Evolutionary conservation across 164 flowering plant species (phyloP).

Genomic region (Taxillus chinensis): DNA sequence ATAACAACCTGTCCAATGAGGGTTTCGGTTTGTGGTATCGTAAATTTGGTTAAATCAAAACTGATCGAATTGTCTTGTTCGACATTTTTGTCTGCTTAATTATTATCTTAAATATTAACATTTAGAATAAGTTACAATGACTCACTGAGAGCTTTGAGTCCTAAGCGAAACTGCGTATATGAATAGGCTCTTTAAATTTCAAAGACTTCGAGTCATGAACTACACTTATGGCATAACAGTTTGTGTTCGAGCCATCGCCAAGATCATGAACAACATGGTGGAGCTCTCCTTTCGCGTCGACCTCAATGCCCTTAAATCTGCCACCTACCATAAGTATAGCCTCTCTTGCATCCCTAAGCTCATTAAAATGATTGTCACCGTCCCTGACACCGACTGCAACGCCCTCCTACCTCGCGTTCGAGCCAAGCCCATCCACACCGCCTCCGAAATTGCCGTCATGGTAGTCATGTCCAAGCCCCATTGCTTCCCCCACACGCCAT

Average conservation of each 20-base stretch:
- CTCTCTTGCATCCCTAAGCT: constrained; percentile 89
- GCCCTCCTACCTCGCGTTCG: constrained; percentile 70
- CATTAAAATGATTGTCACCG: constrained; percentile 94
- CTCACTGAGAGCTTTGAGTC: too few species aligned
- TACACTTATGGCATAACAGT: constrained; percentile 9
- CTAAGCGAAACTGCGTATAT: too few species aligned
- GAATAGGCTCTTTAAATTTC: too few species aligned
- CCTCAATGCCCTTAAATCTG: constrained; percentile 81
- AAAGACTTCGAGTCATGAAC: too few species aligned
- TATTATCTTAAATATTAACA: too few species aligned
- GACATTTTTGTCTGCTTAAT: too few species aligned
- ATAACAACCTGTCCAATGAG: too few species aligned
- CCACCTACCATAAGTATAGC: constrained; percentile 88
- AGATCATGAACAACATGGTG: constrained; percentile 78
- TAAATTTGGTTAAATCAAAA: too few species aligned
- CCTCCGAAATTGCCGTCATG: constrained; percentile 98
- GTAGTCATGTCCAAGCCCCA: constrained; percentile 99
- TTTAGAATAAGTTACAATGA: too few species aligned
- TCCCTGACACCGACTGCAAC: constrained; percentile 89
- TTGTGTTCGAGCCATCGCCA: constrained; percentile 83
- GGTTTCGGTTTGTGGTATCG: too few species aligned
- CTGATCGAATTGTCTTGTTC: too few species aligned
- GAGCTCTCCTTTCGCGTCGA: constrained; percentile 73
- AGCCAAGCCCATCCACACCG: constrained; percentile 94
- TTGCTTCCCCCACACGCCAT: constrained; percentile 93